Conservation (phyloP, 257 asterid genomes). For the Solanum appendiculatum region DNA sequence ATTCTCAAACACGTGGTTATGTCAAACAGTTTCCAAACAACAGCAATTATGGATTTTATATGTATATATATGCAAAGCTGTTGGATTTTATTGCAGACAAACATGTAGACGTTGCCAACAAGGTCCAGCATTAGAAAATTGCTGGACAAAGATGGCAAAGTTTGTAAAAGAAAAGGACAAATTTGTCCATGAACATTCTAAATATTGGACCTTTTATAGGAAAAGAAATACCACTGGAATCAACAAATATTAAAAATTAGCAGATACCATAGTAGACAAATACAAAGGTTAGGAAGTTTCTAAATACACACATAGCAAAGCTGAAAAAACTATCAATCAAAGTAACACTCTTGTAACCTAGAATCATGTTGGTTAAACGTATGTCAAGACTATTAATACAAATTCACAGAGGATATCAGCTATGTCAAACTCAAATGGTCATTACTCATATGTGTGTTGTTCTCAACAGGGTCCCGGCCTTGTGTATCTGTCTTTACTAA, state of each 20-base stretch:
- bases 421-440: slow-evolving; percentile 8
- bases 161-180: not conserved
- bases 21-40: not conserved
- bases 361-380: not conserved
- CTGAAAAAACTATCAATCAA: not conserved
- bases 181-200: not conserved
- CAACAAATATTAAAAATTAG: not conserved
- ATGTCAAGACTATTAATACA: not conserved
- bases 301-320: not conserved
- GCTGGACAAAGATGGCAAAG: not conserved
- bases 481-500: slow-evolving; percentile 3
- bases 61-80: not conserved
- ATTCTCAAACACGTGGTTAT: not conserved
- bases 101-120: not conserved
- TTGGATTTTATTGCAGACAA: not conserved
- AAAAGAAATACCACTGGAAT: not conserved
- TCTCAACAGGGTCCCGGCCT: slow-evolving; percentile 7
- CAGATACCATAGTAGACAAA: not conserved
- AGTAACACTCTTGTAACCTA: not conserved
- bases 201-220: not conserved
- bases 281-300: not conserved
- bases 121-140: not conserved
- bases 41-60: not conserved
- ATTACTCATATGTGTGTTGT: not conserved
- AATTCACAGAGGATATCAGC: not conserved